phyloP scores from a whole-genome alignment of 352 stramenopile species.

The Aphanomyces astaci region DNA sequence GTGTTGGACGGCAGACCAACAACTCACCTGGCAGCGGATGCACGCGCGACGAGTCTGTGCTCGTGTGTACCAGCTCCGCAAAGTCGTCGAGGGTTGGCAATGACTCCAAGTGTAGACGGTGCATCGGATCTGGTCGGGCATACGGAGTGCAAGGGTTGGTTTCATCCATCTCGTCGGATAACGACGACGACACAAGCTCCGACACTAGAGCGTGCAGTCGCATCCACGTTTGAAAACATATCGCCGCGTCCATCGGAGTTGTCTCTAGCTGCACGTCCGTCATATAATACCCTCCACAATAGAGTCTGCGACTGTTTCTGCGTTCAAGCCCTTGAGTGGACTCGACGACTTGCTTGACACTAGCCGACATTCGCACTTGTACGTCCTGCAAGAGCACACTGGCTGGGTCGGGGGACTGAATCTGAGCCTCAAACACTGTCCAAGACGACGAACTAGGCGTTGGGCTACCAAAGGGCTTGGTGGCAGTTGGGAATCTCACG shows the following conservation, averaged over 20 bases:
- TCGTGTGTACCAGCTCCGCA: neutral
- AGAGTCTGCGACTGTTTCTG: too few relatives aligned
- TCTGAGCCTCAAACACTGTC: neutral
- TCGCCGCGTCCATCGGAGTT: neutral
- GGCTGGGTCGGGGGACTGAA: neutral
- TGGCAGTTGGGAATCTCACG: too few relatives aligned
- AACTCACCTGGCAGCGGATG: slow-evolving; percentile 52
- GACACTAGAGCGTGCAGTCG: neutral
- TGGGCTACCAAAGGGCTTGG: too few relatives aligned
- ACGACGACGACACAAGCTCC: too few relatives aligned
- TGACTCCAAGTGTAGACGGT: neutral
- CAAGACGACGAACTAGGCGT: too few relatives aligned
- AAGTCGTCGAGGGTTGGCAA: slow-evolving; percentile 2
- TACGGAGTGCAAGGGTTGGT: too few relatives aligned
- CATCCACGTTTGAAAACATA: slow-evolving; percentile 3
- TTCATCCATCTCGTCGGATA: too few relatives aligned
- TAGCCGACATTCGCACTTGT: neutral
- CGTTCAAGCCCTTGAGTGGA: neutral
- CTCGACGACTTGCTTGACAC: neutral
- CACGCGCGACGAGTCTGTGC: slow-evolving; percentile 21
- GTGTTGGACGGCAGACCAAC: slow-evolving; percentile 31
- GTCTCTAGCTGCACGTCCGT: neutral
- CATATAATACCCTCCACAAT: neutral
- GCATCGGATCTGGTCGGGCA: too few relatives aligned
- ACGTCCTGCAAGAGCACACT: neutral